A percentile compares a stretch with the other conserved stretches of the same genome.
These are phyloP conservation scores for Flaveria robusta DNA, from an alignment of 129 eudicot species.

Conservation along the genomic window DNA sequence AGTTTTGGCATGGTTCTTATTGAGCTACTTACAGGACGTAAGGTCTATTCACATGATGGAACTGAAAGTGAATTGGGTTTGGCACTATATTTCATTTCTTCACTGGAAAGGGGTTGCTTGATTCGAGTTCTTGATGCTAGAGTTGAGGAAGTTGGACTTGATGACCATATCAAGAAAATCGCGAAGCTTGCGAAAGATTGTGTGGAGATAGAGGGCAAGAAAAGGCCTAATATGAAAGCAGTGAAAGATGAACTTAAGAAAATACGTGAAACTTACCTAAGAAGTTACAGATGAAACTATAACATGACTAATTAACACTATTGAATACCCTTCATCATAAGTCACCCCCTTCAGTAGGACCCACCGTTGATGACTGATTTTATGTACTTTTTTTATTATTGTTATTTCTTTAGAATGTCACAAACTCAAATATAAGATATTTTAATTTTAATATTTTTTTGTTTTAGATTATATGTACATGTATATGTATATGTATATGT, in stretches of 20 bases:
- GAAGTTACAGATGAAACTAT: no score
- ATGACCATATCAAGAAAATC: not conserved
- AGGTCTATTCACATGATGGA: not conserved
- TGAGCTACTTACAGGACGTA: not conserved
- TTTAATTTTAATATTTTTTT: no score
- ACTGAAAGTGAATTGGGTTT: constrained; percentile 12
- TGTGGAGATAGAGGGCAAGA: constrained; percentile 5
- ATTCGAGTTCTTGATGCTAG: not conserved
- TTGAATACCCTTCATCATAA: no score
- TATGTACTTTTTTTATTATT: no score
- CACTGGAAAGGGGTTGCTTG: constrained; percentile 2
- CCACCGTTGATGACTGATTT: no score
- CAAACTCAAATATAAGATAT: no score
- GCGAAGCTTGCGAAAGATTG: not conserved
- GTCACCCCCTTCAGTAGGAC: no score
- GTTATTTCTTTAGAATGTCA: no score
- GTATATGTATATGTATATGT: no score
- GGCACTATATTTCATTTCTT: not conserved
- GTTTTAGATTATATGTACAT: no score
- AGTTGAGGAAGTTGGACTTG: not conserved
- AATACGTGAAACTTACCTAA: no score
- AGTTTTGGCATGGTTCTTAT: constrained; percentile 11
- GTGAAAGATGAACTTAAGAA: not conserved
- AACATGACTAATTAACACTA: no score
- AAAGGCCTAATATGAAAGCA: not conserved